Conservation (phyloP, 345 rosid species). For the Syzygium jambos region DNA sequence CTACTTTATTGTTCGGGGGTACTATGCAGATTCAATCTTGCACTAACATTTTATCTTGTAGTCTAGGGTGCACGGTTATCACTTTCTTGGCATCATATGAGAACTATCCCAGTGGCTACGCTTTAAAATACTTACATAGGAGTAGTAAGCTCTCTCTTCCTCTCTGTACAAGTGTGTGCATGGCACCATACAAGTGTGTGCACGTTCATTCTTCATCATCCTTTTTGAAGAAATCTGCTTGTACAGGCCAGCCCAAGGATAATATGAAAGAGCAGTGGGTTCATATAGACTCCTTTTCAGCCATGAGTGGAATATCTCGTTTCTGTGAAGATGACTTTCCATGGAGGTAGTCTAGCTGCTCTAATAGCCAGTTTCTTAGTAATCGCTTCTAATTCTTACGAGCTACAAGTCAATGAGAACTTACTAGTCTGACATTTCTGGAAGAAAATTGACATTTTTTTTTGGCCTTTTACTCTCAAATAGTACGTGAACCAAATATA, state of each 20-base stretch:
- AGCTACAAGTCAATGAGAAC: background rate
- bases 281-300: constrained; percentile 86
- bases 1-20: background rate
- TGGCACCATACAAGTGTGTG: background rate
- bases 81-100: constrained; percentile 78
- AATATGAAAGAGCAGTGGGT: constrained; percentile 45
- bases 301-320: constrained; percentile 95
- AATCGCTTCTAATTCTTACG: background rate
- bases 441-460: background rate
- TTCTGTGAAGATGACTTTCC: constrained; percentile 72
- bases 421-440: background rate
- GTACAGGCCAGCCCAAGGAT: constrained; percentile 36
- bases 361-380: background rate
- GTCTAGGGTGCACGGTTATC: constrained; percentile 77
- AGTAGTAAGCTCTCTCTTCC: constrained; percentile 44
- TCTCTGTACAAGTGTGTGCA: background rate
- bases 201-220: background rate
- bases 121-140: constrained; percentile 69
- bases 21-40: background rate
- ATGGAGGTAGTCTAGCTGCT: constrained; percentile 54
- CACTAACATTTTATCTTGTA: constrained; percentile 31
- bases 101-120: constrained; percentile 91
- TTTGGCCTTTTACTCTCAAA: background rate
- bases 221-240: background rate
- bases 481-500: background rate